These are phyloP conservation scores for Ormosia emarginata DNA, from an alignment of 306 rosid genomes.

Conservation along the genomic window DNA sequence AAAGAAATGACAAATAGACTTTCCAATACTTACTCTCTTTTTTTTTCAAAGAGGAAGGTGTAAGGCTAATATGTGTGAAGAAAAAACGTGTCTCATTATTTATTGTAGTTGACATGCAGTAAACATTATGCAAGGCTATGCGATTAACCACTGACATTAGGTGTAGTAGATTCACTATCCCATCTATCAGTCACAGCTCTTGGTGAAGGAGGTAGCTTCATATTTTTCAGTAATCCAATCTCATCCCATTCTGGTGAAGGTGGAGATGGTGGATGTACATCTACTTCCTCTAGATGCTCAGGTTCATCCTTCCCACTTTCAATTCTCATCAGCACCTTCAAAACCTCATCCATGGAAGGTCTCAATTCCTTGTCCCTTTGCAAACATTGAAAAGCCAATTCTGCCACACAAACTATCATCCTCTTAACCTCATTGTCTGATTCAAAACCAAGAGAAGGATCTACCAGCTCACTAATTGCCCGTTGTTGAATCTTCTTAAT, in stretches of 20 bases:
- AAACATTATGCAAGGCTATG: too few species aligned
- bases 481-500: constrained; percentile 48
- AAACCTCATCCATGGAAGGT: constrained; percentile 74
- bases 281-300: constrained; percentile 8
- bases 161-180: constrained; percentile 43
- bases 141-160: constrained; percentile 31
- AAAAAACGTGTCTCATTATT: too few species aligned
- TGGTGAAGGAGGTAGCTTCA: constrained; percentile 37
- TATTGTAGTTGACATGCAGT: too few species aligned
- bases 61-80: too few species aligned
- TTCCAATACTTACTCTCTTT: too few species aligned
- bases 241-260: constrained; percentile 47
- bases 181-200: constrained; percentile 52
- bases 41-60: too few species aligned
- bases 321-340: constrained; percentile 45
- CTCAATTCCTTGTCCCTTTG: constrained; percentile 63
- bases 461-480: constrained; percentile 50
- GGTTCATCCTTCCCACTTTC: constrained; percentile 25
- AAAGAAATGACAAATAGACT: too few species aligned
- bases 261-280: not conserved
- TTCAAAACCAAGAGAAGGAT: constrained; percentile 52
- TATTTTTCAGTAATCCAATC: constrained; percentile 23
- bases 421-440: constrained; percentile 42
- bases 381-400: constrained; percentile 70
- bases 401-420: constrained; percentile 61